Percentiles rank a stretch among this genome's conserved stretches.
phyloP scores from a whole-genome alignment of 2,329 filamentous ascomycete genomes.

The Juglanconis juglandina region DNA sequence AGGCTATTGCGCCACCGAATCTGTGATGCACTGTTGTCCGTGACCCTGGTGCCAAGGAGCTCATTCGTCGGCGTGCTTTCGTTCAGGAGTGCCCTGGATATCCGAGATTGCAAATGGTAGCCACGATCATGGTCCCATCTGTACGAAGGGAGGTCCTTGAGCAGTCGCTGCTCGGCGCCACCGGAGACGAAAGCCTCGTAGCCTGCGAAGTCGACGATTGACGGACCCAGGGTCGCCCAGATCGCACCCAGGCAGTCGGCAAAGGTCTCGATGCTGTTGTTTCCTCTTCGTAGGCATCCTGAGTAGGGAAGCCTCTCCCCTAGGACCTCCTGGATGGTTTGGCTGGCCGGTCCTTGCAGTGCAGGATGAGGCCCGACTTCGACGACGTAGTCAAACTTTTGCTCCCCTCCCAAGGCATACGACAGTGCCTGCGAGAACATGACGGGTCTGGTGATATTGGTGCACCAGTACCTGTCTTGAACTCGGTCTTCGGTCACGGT shows the following conservation, averaged over 20 bases:
- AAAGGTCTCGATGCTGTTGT: conserved; percentile 19
- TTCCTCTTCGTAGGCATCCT: conserved; percentile 20
- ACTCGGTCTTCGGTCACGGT: too few relatives aligned
- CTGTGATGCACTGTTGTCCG: neutral
- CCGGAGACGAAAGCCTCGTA: neutral
- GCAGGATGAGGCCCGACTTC: conserved; percentile 35
- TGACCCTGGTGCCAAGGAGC: conserved; percentile 5
- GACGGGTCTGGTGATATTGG: too few relatives aligned
- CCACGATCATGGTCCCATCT: conserved; percentile 11
- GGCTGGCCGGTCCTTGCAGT: conserved; percentile 34
- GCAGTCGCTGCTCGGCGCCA: neutral
- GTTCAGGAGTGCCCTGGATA: too few relatives aligned
- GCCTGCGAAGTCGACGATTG: neutral
- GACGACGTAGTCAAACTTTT: conserved; percentile 10
- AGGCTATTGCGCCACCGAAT: conserved; percentile 25
- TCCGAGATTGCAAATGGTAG: neutral
- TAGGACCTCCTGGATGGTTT: conserved; percentile 24
- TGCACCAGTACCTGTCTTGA: too few relatives aligned
- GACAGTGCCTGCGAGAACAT: too few relatives aligned
- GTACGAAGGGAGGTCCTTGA: conserved; percentile 13
- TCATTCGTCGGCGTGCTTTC: neutral
- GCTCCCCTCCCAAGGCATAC: too few relatives aligned
- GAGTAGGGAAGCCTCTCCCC: conserved; percentile 21
- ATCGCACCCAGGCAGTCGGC: conserved; percentile 17
- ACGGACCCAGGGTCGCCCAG: conserved; percentile 6